These are phyloP conservation scores for Tricholomella constricta DNA, from an alignment of 768 basidiomycete genomes.

Conservation along the genomic window DNA sequence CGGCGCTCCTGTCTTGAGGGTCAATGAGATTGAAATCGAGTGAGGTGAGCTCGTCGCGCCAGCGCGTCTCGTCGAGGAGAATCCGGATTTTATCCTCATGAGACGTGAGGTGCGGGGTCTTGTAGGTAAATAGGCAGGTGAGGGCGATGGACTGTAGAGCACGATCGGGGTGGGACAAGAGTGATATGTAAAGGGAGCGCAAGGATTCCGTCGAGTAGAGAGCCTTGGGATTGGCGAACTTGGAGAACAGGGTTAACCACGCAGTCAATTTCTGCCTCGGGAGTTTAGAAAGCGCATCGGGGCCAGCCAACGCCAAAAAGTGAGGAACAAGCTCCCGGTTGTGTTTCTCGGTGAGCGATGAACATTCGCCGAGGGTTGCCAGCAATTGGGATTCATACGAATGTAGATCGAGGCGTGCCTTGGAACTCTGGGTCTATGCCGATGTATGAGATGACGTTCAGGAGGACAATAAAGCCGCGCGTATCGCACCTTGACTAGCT, in stretches of 20 bases:
- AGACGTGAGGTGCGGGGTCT: conserved; percentile 53
- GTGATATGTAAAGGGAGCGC: conserved; percentile 63
- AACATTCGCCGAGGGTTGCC: conserved; percentile 63
- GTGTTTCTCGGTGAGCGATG: conserved; percentile 80
- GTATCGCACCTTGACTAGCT: conserved; percentile 35
- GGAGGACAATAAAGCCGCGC: not conserved
- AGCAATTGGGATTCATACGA: conserved; percentile 87
- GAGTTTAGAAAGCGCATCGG: conserved; percentile 42
- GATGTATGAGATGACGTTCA: not conserved
- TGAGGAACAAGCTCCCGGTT: conserved; percentile 85
- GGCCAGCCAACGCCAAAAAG: conserved; percentile 60
- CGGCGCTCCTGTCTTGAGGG: conserved; percentile 56
- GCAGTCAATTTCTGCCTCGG: conserved; percentile 63
- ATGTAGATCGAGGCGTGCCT: conserved; percentile 67
- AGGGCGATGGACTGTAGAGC: conserved; percentile 75
- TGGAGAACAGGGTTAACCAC: conserved; percentile 87
- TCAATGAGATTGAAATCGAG: conserved; percentile 64
- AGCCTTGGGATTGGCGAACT: conserved; percentile 93
- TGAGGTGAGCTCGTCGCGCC: conserved; percentile 83
- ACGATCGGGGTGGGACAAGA: conserved; percentile 85
- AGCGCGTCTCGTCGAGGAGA: conserved; percentile 82
- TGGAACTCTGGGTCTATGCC: conserved; percentile 32
- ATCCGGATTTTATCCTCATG: conserved; percentile 67
- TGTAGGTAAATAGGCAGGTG: conserved; percentile 82
- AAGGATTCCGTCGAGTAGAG: conserved; percentile 69